Evolutionary conservation across 2,329 filamentous ascomycete genomes (phyloP).

Genomic region (Alternaria hordeiaustralica): DNA sequence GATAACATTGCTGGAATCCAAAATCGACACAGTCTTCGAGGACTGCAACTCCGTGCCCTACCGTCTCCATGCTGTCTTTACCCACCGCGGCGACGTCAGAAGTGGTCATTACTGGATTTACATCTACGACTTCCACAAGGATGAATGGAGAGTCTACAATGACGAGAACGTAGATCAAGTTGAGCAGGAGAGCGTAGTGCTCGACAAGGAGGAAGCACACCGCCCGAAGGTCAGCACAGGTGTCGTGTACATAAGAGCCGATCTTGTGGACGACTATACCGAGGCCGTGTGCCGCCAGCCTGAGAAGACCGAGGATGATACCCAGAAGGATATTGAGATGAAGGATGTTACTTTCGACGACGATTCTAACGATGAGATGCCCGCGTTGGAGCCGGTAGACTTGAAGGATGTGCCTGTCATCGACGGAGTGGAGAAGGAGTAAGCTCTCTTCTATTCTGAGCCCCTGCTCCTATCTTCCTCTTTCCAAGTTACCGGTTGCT

Average conservation of each 20-base stretch:
- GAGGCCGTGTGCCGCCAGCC: constrained; percentile 56
- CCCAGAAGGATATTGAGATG: not conserved
- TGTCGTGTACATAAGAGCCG: constrained; percentile 81
- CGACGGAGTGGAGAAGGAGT: constrained; percentile 38
- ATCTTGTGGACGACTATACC: constrained; percentile 65
- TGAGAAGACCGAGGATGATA: not conserved
- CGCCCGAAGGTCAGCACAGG: constrained; percentile 60
- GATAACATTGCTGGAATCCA: constrained; percentile 56
- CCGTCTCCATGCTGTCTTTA: constrained; percentile 88
- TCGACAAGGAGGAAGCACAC: constrained; percentile 66
- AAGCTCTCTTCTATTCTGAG: constrained; percentile 16
- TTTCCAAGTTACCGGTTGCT: not conserved
- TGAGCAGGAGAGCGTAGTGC: constrained; percentile 70
- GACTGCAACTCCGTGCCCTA: constrained; percentile 73
- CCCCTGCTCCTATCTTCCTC: not conserved
- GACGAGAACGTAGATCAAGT: constrained; percentile 80
- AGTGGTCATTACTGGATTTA: constrained; percentile 96
- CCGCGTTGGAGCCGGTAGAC: constrained; percentile 8
- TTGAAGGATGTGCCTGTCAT: constrained; percentile 28
- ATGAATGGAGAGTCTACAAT: constrained; percentile 93
- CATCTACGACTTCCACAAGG: constrained; percentile 84
- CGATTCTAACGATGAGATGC: constrained; percentile 16
- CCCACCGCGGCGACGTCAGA: constrained; percentile 72
- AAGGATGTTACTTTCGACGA: constrained; percentile 18
- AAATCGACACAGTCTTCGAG: constrained; percentile 66